Conservation (phyloP, 1,139 yeast species). For the Hanseniaspora sp. region DNA sequence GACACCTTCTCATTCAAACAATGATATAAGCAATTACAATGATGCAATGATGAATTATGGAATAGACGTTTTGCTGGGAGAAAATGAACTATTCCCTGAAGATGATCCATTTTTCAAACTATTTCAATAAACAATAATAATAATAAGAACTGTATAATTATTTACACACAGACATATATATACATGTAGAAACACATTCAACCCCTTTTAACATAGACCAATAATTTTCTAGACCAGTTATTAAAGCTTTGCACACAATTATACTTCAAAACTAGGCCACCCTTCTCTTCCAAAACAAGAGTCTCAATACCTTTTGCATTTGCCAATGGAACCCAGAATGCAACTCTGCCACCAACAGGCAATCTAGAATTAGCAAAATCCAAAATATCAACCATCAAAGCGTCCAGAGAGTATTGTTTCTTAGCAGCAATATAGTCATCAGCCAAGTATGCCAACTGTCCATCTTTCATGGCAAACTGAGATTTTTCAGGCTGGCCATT, state of each 20-base stretch:
- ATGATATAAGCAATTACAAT: background rate
- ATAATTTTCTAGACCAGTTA: slow-evolving; percentile 80
- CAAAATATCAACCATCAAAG: slow-evolving; percentile 64
- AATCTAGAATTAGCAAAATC: slow-evolving; percentile 61
- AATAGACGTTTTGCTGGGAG: slow-evolving; percentile 10
- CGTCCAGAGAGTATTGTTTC: slow-evolving; percentile 73
- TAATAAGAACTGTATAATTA: no score
- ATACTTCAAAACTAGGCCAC: slow-evolving; percentile 36
- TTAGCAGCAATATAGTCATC: slow-evolving; percentile 87
- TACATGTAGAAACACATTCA: slow-evolving; percentile 23
- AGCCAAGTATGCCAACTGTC: slow-evolving; percentile 64
- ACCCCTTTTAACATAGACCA: slow-evolving; percentile 68
- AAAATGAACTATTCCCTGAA: slow-evolving; percentile 14
- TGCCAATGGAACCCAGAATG: slow-evolving; percentile 98
- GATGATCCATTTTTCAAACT: slow-evolving; percentile 5
- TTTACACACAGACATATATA: background rate
- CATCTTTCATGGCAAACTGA: slow-evolving; percentile 65
- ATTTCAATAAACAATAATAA: background rate
- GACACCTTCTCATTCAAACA: background rate
- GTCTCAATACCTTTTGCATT: slow-evolving; percentile 68
- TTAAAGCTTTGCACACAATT: slow-evolving; percentile 79
- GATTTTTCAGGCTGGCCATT: slow-evolving; percentile 23
- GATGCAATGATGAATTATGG: slow-evolving; percentile 7
- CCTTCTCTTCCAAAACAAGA: slow-evolving; percentile 43
- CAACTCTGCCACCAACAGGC: slow-evolving; percentile 64